Evolutionary conservation across 2,329 filamentous ascomycete genomes (phyloP), one percentile per base, ranked within the genome.

Genomic region (Cladosporium oxysporum): DNA sequence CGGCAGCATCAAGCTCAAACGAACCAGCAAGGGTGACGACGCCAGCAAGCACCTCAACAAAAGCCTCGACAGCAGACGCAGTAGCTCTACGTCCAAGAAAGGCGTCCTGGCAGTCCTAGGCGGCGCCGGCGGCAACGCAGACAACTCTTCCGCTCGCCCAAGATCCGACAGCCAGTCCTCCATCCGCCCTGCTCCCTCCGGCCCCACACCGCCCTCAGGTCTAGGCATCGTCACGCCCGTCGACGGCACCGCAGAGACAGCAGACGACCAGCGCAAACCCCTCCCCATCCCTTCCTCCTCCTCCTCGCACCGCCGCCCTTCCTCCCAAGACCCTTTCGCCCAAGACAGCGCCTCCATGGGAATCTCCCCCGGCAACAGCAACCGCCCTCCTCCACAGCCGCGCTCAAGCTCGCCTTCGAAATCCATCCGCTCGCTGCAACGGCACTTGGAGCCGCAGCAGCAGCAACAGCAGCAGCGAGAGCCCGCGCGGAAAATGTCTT

Each of bases 11-110:
- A 79, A 81, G 67, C 77, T 78, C 65, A 80, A 80, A 44, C 79
- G 80, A 66, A 78, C 79, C 77, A 69, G 77, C 76, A 62, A 80
- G 78, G 58, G 75, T 67, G 53, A 78, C 73, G 69, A 84, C 65
- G 83, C 82, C 33, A 81, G 79, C 66, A 83, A 82, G 71, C 82
- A 81, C 59, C 79, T 85, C 16, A 93, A 90, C 66, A 96, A 92
- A 80, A 97, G 92, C 76, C 85, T 98, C 29, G 93, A 97, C 77
- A 96, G 91, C 78, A 88, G 94, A 62, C 90, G 94, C 52, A 96
- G 92, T 76, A 97, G 93, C 78, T 91, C 90, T 16, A 90, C 86
- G 63, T 96, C 91, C 66, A 93, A 91, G 79, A 93, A 92, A 76
- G 90, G 90, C 41, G 77, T 88, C 11, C 87, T 79, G 31, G 62